Conservation (phyloP, 75 land plant genomes). For the Cupressus sempervirens region DNA sequence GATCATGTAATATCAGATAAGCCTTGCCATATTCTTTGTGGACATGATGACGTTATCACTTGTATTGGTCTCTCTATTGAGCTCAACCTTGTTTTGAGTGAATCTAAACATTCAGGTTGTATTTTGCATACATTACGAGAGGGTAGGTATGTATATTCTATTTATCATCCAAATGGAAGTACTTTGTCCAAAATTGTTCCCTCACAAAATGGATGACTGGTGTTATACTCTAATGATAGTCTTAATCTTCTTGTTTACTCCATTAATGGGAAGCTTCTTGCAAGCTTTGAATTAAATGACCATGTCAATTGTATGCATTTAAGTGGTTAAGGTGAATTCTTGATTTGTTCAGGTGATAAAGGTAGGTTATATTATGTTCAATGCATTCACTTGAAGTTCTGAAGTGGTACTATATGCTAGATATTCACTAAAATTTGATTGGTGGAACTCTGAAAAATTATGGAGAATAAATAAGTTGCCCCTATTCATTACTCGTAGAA, state of each 20-base stretch:
- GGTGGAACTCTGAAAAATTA: background rate
- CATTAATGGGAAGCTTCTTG: slow-evolving; percentile 84
- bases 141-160: slow-evolving; percentile 85
- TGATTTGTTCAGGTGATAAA: slow-evolving; percentile 95
- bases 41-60: slow-evolving; percentile 95
- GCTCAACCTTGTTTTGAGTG: slow-evolving; percentile 93
- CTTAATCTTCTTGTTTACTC: slow-evolving; percentile 77
- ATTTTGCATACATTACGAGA: slow-evolving; percentile 80
- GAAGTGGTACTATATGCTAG: slow-evolving; percentile 24
- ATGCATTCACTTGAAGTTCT: slow-evolving; percentile 84
- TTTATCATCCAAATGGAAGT: slow-evolving; percentile 73
- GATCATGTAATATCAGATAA: slow-evolving; percentile 62
- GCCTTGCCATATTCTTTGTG: slow-evolving; percentile 93
- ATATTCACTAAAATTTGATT: background rate
- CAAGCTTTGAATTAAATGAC: slow-evolving; percentile 74
- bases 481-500: background rate
- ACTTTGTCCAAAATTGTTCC: slow-evolving; percentile 70
- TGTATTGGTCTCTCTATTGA: slow-evolving; percentile 84
- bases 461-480: background rate
- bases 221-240: slow-evolving; percentile 79
- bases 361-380: slow-evolving; percentile 73
- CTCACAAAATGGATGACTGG: slow-evolving; percentile 78
- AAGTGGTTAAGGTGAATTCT: slow-evolving; percentile 87
- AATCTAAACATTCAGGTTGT: slow-evolving; percentile 92
- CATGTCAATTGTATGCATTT: slow-evolving; percentile 81